Evolutionary conservation across 75 land plant species (phyloP).

Genomic region (Picea sitchensis): DNA sequence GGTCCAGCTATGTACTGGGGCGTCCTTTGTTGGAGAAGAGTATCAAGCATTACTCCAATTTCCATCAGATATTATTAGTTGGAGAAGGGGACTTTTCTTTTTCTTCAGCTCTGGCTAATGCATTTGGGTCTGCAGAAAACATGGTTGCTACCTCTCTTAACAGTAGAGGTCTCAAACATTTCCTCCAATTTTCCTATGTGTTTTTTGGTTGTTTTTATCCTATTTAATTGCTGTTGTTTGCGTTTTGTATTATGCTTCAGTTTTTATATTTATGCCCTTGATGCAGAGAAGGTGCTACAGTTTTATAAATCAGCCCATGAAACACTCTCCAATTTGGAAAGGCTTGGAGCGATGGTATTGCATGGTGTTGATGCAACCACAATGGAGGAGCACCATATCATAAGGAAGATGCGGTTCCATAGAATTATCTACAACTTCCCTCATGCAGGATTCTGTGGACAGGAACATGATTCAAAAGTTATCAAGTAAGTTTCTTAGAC

Average conservation of each 20-base stretch:
- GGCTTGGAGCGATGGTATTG: slow-evolving; percentile 17
- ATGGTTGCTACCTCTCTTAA: slow-evolving; percentile 37
- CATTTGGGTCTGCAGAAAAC: slow-evolving; percentile 29
- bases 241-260: too few relatives aligned
- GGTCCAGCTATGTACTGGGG: too few relatives aligned
- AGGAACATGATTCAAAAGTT: slow-evolving; percentile 15
- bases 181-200: too few relatives aligned
- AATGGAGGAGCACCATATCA: slow-evolving; percentile 23
- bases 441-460: slow-evolving; percentile 40
- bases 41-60: slow-evolving; percentile 16
- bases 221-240: too few relatives aligned
- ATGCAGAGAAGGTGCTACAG: too few relatives aligned
- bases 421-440: slow-evolving; percentile 59
- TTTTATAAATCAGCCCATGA: too few relatives aligned
- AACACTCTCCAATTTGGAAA: slow-evolving; percentile 9
- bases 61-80: slow-evolving; percentile 25
- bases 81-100: slow-evolving; percentile 60
- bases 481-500: slow-evolving; percentile 15
- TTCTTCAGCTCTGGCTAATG: slow-evolving; percentile 18
- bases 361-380: slow-evolving; percentile 31
- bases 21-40: neutral
- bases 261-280: too few relatives aligned
- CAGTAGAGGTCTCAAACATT: neutral
- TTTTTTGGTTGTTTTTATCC: too few relatives aligned
- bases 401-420: slow-evolving; percentile 30